Evolutionary conservation across 345 rosid genomes (phyloP), one percentile per base, ranked within the genome.

Genomic region (Dovyalis caffra): DNA sequence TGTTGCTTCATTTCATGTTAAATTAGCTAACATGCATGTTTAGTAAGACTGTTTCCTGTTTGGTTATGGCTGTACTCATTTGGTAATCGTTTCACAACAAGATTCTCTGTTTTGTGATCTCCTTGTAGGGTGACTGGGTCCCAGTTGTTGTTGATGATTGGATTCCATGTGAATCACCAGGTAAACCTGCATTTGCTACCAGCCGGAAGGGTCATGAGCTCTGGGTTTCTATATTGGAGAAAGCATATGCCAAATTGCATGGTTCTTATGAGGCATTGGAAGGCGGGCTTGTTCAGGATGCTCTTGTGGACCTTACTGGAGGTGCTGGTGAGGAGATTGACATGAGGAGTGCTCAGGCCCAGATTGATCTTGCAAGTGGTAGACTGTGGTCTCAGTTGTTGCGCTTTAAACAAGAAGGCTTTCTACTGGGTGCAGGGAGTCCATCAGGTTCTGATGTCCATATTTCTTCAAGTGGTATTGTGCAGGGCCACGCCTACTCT

Each of bases 311-410:
- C 88, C 91, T 96, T 40, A 96, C 99, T 21, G 99, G 99, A 66
- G 99, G 99, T 70, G 99, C 99, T 74, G 99, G 98, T 68, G 99
- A 96, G 87, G 99, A 96, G 89, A 96, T 96, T 73, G 99, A 96
- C 83, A 90, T 96, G 94, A 87, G 99, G 84, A 92, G 97, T 84
- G 90, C 99, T 66, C 98, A 90, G 85, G 98, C 98, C 20, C 99
- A 96, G 83, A 93, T 96, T 81, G 99, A 96, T 86, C 98, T 93
- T 73, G 99, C 99, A 33, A 96, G 99, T 74, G 99, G 99, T 75
- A 89, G 99, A 79, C 88, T 96, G 67, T 96, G 99, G 99, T 93
- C 99, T 80, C 99, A 96, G 69, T 80, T 96, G 81, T 83, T 96
- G 78, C 97, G 98, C 66, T 96, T 93, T 79, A 96, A 96, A 78